Base-by-base conservation (phyloP, 176 grass and related monocot species). In the Triticum monococcum region DNA sequence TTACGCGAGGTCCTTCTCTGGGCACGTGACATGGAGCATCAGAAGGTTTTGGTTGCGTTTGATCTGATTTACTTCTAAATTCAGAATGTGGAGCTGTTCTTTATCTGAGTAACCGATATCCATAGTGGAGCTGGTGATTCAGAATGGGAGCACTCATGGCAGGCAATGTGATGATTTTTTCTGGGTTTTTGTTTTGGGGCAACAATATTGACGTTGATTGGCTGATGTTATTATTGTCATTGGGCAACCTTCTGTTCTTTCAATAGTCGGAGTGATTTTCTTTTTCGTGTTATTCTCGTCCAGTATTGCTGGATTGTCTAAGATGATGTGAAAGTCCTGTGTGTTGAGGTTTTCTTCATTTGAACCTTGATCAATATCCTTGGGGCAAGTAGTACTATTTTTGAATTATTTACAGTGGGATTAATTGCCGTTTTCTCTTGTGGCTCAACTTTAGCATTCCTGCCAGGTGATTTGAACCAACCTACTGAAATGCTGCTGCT, bases 221-320 rank as follows among this genome's bases (percentile, higher is more conserved):
- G 28, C 28, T 30, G 28, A 30, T 30, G 28, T 30, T 38, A 38
- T 28, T 33, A 66, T 43, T 43, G 12, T 86, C 40, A 61, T 83
- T 18, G 26, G 64, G 67, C 64, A 82, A 36, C 22, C 65, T 81
- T 77, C 28, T 50, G 71, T 78, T 86, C 33, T 59, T 89, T 43
- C 28, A 12, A 32, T 32, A 31, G 41, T 32, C 63, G 64, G 12
- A 31, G 22, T 25, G n/a, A 38, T 38, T 38, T 38, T 38, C 36
- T 38, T 38, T 38, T 38, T 38, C 7, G 7, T 38, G 36, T 38
- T 38, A 7, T 68, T 5, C 3, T 66, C 35, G 50, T 59, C 64
- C 0, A 31, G 46, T 43, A 72, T 48, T 32, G 41, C 22, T 38
- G 41, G 36, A 64, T 64, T 86, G 3, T 22, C 23, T 20, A 43